These are phyloP conservation scores for Blastocystis sp. DNA, from an alignment of 352 stramenopile species.

Conservation along the genomic window DNA sequence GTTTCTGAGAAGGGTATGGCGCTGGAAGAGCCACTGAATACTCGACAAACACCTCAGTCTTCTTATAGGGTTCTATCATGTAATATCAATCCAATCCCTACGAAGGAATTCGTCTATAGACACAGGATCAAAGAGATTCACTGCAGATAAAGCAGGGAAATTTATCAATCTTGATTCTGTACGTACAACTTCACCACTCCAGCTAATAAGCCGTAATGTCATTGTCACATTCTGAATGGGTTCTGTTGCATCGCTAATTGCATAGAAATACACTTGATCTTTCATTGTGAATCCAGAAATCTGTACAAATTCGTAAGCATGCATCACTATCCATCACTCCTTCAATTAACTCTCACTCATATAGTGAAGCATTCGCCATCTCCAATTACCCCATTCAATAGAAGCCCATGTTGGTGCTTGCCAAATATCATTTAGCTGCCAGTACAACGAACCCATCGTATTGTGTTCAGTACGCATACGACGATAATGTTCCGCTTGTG, in stretches of 20 bases:
- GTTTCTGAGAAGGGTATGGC: conserved; percentile 23
- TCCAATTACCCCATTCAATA: conserved; percentile 67
- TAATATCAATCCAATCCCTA: background rate
- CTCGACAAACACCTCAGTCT: conserved; percentile 9
- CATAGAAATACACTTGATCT: conserved; percentile 21
- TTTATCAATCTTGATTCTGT: background rate
- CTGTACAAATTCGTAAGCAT: conserved; percentile 31
- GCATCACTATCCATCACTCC: conserved; percentile 11
- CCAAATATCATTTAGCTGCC: conserved; percentile 80
- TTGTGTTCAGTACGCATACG: conserved; percentile 40
- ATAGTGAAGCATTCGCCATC: conserved; percentile 43
- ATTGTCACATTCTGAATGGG: conserved; percentile 23
- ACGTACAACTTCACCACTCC: background rate
- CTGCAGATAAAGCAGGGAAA: background rate
- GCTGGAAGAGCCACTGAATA: background rate
- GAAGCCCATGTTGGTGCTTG: conserved; percentile 77
- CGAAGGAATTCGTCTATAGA: conserved; percentile 6
- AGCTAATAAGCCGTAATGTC: background rate
- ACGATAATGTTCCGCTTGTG: conserved; percentile 49
- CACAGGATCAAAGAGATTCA: background rate
- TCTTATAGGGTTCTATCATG: background rate
- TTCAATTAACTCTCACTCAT: background rate
- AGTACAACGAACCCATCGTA: conserved; percentile 66
- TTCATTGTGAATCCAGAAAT: conserved; percentile 36
- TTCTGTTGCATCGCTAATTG: background rate